Evolutionary conservation across 2,329 filamentous ascomycete genomes (phyloP), one percentile per base, ranked within the genome.

Genomic region (Ambrosiella beaveri): DNA sequence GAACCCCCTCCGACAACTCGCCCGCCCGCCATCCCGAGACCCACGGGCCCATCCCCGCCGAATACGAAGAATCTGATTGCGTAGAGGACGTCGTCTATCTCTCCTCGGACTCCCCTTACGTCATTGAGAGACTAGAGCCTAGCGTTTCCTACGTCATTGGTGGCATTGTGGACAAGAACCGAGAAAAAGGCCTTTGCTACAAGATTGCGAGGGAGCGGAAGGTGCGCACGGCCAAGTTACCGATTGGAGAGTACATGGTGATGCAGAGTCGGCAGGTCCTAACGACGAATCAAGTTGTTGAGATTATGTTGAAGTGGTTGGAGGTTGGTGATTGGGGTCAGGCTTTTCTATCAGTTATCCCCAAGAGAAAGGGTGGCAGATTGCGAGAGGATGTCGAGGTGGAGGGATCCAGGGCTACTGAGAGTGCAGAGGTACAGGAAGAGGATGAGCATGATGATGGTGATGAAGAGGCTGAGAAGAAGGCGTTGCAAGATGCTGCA

Each of bases 251-350:
- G 62, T 97, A 88, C 69, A 84, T 98, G 75, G 79, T 88, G 62
- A 94, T 98, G 86, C 79, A 84, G 58, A 90, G 85, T 64, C 81
- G 93, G 38, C 81, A 85, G 64, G 87, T 98, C 3, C 73, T 98
- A 59, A 84, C 91, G 2, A 96, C 91, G 7, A 98, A 97, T 67
- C 93, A 98, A 66, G 93, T 98, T 1, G 80, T 93, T 52, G 91
- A 97, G 71, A 97, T 98, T 62, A 95, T 98, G 88, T 72, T 95
- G 51, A 83, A 82, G 63, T 98, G 90, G 89, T 70, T 98, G 57
- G 88, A 96, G 69, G 81, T 80, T 54, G 87, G 86, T 1, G 86
- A 97, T 68, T 98, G 93, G 93, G 90, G 85, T 1, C 75, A 86
- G 66, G 90, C 93, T 0, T 98, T 98, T 68, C 72, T 90, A 70